Evolutionary conservation across 2,329 filamentous ascomycete species (phyloP).

Genomic region (Meredithiella fracta): DNA sequence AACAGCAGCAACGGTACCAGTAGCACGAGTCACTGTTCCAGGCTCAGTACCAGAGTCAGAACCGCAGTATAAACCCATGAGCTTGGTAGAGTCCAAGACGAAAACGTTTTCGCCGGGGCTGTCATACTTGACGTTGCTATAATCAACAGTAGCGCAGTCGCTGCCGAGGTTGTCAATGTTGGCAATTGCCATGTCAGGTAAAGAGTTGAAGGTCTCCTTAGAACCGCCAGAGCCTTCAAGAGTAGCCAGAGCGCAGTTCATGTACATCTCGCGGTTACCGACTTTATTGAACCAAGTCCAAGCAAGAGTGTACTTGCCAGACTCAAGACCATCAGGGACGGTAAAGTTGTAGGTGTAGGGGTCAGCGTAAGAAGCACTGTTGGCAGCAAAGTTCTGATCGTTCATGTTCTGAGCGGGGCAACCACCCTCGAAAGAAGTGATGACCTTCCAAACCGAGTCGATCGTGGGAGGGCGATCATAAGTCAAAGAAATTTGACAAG

Average conservation of each 20-base stretch:
- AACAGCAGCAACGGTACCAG: slow-evolving; percentile 15
- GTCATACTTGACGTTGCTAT: slow-evolving; percentile 42
- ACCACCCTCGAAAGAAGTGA: slow-evolving; percentile 73
- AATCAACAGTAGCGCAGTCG: slow-evolving; percentile 34
- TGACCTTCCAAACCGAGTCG: slow-evolving; percentile 65
- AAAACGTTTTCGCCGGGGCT: slow-evolving; percentile 42
- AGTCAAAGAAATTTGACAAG: slow-evolving; percentile 77
- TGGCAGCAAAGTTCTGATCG: slow-evolving; percentile 38
- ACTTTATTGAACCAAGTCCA: slow-evolving; percentile 94
- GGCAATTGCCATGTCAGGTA: slow-evolving; percentile 57
- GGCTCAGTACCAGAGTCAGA: slow-evolving; percentile 13
- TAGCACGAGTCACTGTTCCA: slow-evolving; percentile 13
- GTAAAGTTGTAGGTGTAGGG: slow-evolving; percentile 50
- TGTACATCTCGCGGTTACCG: slow-evolving; percentile 92
- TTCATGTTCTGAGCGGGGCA: slow-evolving; percentile 47
- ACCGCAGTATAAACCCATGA: slow-evolving; percentile 17
- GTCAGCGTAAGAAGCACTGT: slow-evolving; percentile 26
- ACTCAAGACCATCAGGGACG: slow-evolving; percentile 53
- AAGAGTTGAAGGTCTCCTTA: slow-evolving; percentile 37
- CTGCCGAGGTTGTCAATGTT: slow-evolving; percentile 51
- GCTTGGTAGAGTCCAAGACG: slow-evolving; percentile 22
- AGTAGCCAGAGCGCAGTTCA: slow-evolving; percentile 74
- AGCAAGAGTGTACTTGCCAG: slow-evolving; percentile 64
- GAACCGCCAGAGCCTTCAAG: slow-evolving; percentile 39
- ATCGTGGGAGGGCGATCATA: slow-evolving; percentile 55